phyloP scores from a whole-genome alignment of 306 rosid genomes.

The Myrica gale region DNA sequence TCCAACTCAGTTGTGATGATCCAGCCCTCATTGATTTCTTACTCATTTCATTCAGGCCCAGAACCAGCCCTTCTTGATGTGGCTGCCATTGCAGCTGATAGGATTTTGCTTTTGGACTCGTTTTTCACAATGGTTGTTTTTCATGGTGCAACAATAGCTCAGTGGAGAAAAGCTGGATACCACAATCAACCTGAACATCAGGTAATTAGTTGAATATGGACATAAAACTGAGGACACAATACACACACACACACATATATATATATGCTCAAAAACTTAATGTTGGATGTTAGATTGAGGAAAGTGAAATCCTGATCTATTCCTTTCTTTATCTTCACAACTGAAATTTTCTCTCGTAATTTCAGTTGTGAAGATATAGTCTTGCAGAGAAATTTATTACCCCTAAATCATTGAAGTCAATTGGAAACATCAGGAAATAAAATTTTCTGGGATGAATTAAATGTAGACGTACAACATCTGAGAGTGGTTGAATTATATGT shows the following conservation, averaged over 20 bases:
- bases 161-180: constrained; percentile 96
- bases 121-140: constrained; percentile 87
- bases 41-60: constrained; percentile 86
- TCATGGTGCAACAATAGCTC: constrained; percentile 98
- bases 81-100: constrained; percentile 90
- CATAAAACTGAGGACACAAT: not conserved
- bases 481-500: not conserved
- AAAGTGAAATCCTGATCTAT: not conserved
- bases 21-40: constrained; percentile 92
- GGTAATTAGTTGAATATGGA: constrained; percentile 37
- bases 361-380: not conserved
- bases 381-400: not conserved
- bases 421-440: not conserved
- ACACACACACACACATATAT: too few relatives aligned
- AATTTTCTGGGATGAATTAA: not conserved
- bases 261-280: not conserved
- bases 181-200: constrained; percentile 86
- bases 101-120: constrained; percentile 81
- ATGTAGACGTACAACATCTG: not conserved
- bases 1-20: constrained; percentile 94
- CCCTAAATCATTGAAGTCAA: not conserved
- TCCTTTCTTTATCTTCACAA: too few relatives aligned
- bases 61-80: constrained; percentile 96
- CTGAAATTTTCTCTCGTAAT: too few relatives aligned
- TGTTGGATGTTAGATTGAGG: not conserved